Evolutionary conservation across 2,329 filamentous ascomycete genomes (phyloP).

Genomic region (Didymellaceae sp.): DNA sequence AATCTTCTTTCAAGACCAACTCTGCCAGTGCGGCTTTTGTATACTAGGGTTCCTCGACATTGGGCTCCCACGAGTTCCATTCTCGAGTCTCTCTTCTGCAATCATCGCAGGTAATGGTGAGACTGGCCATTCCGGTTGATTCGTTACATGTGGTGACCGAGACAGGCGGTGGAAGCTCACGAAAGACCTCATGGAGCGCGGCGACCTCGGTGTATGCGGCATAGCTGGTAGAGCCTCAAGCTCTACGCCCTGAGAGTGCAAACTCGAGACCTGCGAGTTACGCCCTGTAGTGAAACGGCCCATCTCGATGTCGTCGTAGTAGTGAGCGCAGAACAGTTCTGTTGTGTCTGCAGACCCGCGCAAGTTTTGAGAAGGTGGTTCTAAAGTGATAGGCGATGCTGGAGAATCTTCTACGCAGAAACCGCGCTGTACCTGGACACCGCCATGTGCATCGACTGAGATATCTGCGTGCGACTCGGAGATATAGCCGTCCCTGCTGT

Average conservation of each 20-base stretch:
- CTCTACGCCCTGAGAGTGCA: conserved; percentile 18
- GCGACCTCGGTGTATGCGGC: conserved; percentile 17
- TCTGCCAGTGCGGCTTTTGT: conserved; percentile 18
- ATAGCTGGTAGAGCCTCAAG: conserved; percentile 28
- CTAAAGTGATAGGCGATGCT: not conserved
- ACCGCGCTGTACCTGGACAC: conserved; percentile 27
- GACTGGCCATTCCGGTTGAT: conserved; percentile 1
- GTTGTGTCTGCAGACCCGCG: conserved; percentile 21
- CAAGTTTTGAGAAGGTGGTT: not conserved
- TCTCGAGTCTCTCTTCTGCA: conserved; percentile 2
- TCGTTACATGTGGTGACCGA: not conserved
- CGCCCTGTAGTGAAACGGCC: conserved; percentile 23
- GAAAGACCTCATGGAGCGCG: conserved; percentile 8
- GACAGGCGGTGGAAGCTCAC: not conserved
- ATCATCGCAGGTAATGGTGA: conserved; percentile 1
- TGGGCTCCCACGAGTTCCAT: not conserved
- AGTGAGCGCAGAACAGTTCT: conserved; percentile 23
- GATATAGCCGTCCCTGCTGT: conserved; percentile 29
- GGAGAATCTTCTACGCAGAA: conserved; percentile 21
- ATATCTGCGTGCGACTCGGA: conserved; percentile 29
- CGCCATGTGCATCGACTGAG: conserved; percentile 31
- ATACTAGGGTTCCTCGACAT: conserved; percentile 1
- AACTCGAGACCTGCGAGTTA: conserved; percentile 19
- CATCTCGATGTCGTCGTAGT: conserved; percentile 36
- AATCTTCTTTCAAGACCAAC: conserved; percentile 12